Evolutionary conservation across 176 grass and related monocot species (phyloP).

Genomic region (Paspalum notatum): DNA sequence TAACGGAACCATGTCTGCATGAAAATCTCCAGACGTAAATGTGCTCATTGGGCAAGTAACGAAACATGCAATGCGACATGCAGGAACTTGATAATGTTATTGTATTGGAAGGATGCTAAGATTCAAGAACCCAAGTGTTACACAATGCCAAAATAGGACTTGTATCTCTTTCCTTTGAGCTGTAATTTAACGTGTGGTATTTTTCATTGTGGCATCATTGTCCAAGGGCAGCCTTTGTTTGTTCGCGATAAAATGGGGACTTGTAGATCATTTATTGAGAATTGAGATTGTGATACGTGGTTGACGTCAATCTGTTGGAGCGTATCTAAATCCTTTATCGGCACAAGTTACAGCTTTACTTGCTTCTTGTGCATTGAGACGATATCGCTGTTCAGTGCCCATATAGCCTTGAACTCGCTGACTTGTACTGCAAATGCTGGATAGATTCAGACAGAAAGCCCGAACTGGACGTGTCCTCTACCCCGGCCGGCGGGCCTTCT

Average conservation of each 20-base stretch:
- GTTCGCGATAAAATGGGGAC: too few relatives aligned
- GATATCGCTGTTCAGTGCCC: too few relatives aligned
- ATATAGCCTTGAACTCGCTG: background rate
- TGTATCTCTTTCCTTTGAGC: background rate
- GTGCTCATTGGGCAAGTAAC: slow-evolving; percentile 17
- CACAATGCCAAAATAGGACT: background rate
- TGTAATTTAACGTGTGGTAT: background rate
- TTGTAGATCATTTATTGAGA: too few relatives aligned
- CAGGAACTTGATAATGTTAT: background rate
- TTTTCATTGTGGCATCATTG: background rate
- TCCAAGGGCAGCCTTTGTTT: background rate
- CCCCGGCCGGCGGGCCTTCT: background rate
- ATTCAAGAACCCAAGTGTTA: background rate
- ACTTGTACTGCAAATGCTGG: background rate
- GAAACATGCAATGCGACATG: background rate
- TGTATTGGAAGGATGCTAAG: background rate
- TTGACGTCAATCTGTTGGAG: background rate
- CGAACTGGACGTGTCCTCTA: background rate
- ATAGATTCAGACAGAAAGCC: background rate
- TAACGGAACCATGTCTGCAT: background rate
- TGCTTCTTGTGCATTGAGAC: too few relatives aligned
- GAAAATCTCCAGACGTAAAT: background rate
- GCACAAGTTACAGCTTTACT: too few relatives aligned
- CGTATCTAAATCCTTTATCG: too few relatives aligned
- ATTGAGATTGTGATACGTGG: background rate